These are phyloP conservation scores for Aspergillus ibericus DNA, from an alignment of 2,329 filamentous ascomycete genomes.

Conservation along the genomic window DNA sequence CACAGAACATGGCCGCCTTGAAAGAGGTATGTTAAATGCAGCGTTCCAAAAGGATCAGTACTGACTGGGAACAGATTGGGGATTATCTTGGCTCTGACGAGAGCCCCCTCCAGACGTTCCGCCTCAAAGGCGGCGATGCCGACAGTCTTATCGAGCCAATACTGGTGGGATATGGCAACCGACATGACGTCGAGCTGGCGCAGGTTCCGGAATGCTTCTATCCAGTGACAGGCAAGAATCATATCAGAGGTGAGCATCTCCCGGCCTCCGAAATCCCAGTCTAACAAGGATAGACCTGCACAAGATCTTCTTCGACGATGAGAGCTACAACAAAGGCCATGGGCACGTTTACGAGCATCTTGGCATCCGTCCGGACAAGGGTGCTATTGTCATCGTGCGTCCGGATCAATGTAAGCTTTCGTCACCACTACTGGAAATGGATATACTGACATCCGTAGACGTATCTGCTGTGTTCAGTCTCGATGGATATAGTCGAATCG, in stretches of 20 bases:
- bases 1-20: slow-evolving; percentile 31
- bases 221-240: slow-evolving; percentile 56
- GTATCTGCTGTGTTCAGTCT: slow-evolving; percentile 41
- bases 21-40: slow-evolving; percentile 35
- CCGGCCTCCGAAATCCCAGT: not conserved
- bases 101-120: slow-evolving; percentile 48
- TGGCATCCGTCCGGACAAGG: slow-evolving; percentile 49
- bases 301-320: slow-evolving; percentile 60
- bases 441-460: slow-evolving; percentile 26
- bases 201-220: slow-evolving; percentile 59
- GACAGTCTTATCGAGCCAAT: slow-evolving; percentile 61
- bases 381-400: slow-evolving; percentile 56
- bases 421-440: not conserved
- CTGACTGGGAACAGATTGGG: slow-evolving; percentile 33
- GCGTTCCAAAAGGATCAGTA: not conserved
- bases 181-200: slow-evolving; percentile 51
- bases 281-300: slow-evolving; percentile 49
- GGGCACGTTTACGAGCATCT: slow-evolving; percentile 59
- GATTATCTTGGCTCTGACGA: slow-evolving; percentile 40
- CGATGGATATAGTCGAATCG: slow-evolving; percentile 34
- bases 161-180: slow-evolving; percentile 53
- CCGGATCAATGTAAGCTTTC: slow-evolving; percentile 60
- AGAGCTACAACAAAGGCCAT: slow-evolving; percentile 56
- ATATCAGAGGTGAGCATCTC: slow-evolving; percentile 50
- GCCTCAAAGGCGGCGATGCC: slow-evolving; percentile 42